A percentile compares a stretch with the other conserved stretches of the same genome.
phyloP scores from a whole-genome alignment of 495 filamentous ascomycete species.

The Trypethelium eluteriae region DNA sequence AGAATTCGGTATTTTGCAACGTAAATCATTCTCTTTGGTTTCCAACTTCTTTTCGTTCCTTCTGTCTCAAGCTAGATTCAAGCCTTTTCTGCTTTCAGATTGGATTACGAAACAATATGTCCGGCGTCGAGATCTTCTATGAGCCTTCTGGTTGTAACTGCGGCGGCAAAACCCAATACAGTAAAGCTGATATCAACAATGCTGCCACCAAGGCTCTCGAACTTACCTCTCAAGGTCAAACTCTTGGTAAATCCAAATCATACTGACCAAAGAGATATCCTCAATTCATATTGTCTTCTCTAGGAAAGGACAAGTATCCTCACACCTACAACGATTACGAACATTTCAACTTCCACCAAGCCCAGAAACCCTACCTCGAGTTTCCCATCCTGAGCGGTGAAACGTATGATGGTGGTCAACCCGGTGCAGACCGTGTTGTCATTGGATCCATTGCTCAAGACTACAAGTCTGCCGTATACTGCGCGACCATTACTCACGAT shows the following conservation, averaged over 20 bases:
- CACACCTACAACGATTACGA: constrained; percentile 32
- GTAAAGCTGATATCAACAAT: constrained; percentile 19
- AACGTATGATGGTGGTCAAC: constrained; percentile 18
- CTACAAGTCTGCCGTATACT: constrained; percentile 25
- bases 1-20: neutral
- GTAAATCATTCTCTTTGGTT: neutral
- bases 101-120: neutral
- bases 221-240: constrained; percentile 25
- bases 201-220: constrained; percentile 21
- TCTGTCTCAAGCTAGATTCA: neutral
- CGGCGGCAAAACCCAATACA: constrained; percentile 16
- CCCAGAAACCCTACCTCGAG: constrained; percentile 26
- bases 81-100: neutral
- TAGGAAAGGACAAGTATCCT: constrained; percentile 29
- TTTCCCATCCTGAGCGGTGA: constrained; percentile 28
- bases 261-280: too few relatives aligned
- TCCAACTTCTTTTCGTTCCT: neutral
- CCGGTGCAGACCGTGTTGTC: constrained; percentile 28
- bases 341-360: constrained; percentile 28
- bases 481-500: constrained; percentile 16
- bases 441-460: constrained; percentile 27
- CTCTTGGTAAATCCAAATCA: neutral
- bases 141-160: constrained; percentile 24
- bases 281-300: too few relatives aligned
- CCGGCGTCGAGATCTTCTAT: constrained; percentile 6